phyloP scores from a whole-genome alignment of 805 yeast genomes.

The Starmerella asiatica region DNA sequence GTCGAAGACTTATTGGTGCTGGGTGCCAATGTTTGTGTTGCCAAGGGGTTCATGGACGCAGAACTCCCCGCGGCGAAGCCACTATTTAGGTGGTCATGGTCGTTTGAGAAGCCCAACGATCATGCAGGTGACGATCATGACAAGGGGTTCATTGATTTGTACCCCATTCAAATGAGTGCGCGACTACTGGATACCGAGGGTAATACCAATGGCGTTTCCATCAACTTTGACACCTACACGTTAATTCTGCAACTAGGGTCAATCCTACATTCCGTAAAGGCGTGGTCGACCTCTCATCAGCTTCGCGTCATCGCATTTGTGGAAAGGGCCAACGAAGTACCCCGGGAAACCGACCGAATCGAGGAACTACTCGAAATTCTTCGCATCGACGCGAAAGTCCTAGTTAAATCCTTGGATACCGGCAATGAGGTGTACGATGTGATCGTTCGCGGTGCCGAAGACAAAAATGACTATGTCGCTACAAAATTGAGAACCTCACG shows the following conservation, averaged over 20 bases:
- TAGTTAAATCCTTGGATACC: slow-evolving; percentile 53
- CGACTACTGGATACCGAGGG: slow-evolving; percentile 55
- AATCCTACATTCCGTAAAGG: slow-evolving; percentile 80
- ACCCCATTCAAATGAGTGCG: slow-evolving; percentile 95
- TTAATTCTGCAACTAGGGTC: slow-evolving; percentile 88
- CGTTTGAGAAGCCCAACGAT: slow-evolving; percentile 21
- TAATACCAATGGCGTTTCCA: slow-evolving; percentile 53
- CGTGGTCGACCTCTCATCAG: slow-evolving; percentile 68
- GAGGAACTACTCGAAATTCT: slow-evolving; percentile 52
- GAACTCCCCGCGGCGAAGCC: slow-evolving; percentile 40
- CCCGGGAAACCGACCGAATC: slow-evolving; percentile 55
- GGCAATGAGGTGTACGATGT: slow-evolving; percentile 57
- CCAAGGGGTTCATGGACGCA: slow-evolving; percentile 66
- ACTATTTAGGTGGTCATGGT: slow-evolving; percentile 12
- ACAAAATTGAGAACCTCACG: slow-evolving; percentile 43
- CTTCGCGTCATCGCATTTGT: slow-evolving; percentile 83
- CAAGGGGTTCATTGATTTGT: slow-evolving; percentile 55
- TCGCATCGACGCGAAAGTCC: slow-evolving; percentile 70
- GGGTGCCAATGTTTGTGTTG: slow-evolving; percentile 87
- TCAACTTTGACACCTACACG: slow-evolving; percentile 92
- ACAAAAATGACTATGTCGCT: slow-evolving; percentile 37
- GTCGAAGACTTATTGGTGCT: slow-evolving; percentile 79
- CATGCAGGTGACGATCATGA: neutral
- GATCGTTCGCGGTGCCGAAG: slow-evolving; percentile 54
- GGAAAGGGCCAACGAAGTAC: slow-evolving; percentile 56